These are phyloP conservation scores for Talaromyces islandicus DNA, from an alignment of 2,329 filamentous ascomycete species.

Conservation along the genomic window DNA sequence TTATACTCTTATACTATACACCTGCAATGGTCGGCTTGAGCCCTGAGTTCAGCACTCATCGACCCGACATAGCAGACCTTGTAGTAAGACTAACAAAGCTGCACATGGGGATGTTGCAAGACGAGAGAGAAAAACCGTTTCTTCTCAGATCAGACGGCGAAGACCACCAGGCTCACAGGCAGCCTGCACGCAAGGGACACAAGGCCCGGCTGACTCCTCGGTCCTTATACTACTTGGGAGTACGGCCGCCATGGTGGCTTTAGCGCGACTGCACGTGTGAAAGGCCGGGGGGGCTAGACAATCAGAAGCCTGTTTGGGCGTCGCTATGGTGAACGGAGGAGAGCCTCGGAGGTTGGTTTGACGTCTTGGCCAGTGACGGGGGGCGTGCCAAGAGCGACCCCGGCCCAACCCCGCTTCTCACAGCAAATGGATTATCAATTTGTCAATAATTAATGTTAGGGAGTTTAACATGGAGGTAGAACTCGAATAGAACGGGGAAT, in stretches of 20 bases:
- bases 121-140: background rate
- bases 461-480: background rate
- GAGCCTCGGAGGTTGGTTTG: background rate
- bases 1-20: background rate
- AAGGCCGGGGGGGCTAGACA: background rate
- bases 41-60: background rate
- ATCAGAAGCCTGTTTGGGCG: background rate
- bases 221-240: background rate
- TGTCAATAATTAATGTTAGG: background rate
- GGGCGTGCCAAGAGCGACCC: background rate
- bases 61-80: background rate
- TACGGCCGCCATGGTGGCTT: background rate
- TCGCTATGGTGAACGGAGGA: background rate
- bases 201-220: background rate
- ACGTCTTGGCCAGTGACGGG: background rate
- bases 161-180: background rate
- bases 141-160: background rate
- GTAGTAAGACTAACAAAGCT: background rate
- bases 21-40: too few relatives aligned
- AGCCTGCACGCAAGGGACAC: background rate
- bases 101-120: background rate
- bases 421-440: background rate
- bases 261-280: background rate
- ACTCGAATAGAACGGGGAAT: background rate
- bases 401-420: background rate